These are phyloP conservation scores for Sporothrix pallida DNA, from an alignment of 2,329 filamentous ascomycete genomes.

Conservation along the genomic window DNA sequence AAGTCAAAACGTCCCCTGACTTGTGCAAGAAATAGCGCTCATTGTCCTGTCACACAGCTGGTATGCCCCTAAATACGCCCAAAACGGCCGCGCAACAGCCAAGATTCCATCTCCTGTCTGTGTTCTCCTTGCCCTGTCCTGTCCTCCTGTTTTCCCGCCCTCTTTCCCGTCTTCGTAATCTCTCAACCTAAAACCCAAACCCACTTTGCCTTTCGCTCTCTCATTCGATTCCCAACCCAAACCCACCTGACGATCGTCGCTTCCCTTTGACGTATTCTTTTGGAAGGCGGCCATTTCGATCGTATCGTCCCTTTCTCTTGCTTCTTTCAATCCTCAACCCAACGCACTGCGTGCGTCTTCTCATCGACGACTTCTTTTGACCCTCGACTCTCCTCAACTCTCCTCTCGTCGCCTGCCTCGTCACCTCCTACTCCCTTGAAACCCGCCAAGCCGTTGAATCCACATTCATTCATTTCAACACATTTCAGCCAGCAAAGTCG, in stretches of 20 bases:
- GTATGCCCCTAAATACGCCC: not conserved
- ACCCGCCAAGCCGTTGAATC: slow-evolving; percentile 13
- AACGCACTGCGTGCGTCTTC: not conserved
- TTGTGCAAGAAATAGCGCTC: not conserved
- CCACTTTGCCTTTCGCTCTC: not conserved
- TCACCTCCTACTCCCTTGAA: not conserved
- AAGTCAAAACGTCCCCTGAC: not conserved
- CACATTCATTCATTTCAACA: not conserved
- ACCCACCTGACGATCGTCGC: slow-evolving; percentile 20
- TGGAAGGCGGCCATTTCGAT: not conserved
- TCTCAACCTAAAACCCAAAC: slow-evolving; percentile 14
- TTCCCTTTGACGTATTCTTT: not conserved
- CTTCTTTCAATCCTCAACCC: not conserved
- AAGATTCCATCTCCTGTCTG: not conserved
- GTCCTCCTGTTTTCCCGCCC: not conserved
- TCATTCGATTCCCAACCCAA: not conserved
- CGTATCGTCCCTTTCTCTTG: not conserved
- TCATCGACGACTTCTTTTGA: not conserved
- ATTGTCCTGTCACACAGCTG: not conserved
- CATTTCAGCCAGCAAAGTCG: slow-evolving; percentile 2
- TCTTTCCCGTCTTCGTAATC: slow-evolving; percentile 16
- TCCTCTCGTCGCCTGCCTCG: no score
- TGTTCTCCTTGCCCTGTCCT: no score
- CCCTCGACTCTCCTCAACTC: not conserved
- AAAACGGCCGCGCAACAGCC: slow-evolving; percentile 20